Percentiles rank a stretch among this genome's conserved stretches.
Evolutionary conservation across 257 asterid genomes (phyloP).

Genomic region (Capsicum pubescens): DNA sequence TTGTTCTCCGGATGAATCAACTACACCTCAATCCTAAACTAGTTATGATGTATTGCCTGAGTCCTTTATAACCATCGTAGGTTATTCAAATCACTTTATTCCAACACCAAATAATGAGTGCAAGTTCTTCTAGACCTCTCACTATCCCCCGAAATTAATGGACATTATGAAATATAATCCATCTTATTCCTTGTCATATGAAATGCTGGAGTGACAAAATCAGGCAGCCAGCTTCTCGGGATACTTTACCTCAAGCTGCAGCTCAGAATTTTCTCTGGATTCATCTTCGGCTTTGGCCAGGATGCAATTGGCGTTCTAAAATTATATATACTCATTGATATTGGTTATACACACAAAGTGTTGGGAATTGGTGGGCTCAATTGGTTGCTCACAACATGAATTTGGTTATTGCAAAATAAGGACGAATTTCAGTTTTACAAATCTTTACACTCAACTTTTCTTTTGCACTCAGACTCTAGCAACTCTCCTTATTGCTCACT

Average conservation of each 20-base stretch:
- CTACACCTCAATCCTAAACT: not conserved
- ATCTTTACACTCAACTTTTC: not conserved
- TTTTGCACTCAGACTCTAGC: too few relatives aligned
- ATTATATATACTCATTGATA: too few relatives aligned
- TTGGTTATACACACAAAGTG: not conserved
- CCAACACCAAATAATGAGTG: not conserved
- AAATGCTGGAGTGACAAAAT: not conserved
- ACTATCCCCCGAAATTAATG: not conserved
- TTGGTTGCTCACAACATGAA: not conserved
- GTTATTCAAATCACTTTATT: not conserved
- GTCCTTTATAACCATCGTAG: not conserved
- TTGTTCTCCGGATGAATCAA: not conserved
- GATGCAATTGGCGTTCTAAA: not conserved
- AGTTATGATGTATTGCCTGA: not conserved
- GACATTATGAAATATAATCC: not conserved
- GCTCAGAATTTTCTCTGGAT: not conserved
- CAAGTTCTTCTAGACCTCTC: not conserved
- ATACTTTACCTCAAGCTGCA: slow-evolving; percentile 24
- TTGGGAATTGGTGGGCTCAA: not conserved
- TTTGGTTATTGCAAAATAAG: not conserved
- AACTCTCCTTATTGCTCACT: too few relatives aligned
- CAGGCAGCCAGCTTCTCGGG: not conserved
- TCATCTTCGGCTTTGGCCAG: slow-evolving; percentile 22
- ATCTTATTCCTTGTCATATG: not conserved
- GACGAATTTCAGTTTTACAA: not conserved